phyloP scores from a whole-genome alignment of 331 rosid genomes.

The Rhamnella rubrinervis region DNA sequence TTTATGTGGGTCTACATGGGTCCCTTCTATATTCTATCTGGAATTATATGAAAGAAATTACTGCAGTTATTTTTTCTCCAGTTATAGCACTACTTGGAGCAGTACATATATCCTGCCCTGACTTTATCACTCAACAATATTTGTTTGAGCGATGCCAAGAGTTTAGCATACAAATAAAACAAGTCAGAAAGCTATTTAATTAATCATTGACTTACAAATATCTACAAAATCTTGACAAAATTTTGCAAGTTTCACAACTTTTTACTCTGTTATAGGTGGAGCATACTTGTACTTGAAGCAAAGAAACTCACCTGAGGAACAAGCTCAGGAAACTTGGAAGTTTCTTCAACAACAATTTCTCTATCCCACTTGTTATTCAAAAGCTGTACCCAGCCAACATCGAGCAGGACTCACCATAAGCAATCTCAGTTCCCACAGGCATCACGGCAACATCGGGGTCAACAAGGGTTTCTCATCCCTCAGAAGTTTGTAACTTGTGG shows the following conservation, averaged over 20 bases:
- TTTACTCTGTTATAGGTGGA: neutral
- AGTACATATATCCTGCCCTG: neutral
- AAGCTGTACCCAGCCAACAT: conserved; percentile 52
- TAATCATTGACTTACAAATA: no score
- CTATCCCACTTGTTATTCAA: conserved; percentile 70
- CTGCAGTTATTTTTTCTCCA: no score
- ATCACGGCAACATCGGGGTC: conserved; percentile 76
- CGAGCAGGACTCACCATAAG: conserved; percentile 54
- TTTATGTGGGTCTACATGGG: no score
- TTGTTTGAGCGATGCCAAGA: no score
- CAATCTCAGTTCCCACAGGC: conserved; percentile 91
- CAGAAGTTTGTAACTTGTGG: conserved; percentile 43
- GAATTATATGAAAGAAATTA: neutral
- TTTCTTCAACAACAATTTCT: conserved; percentile 58
- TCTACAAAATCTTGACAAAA: neutral
- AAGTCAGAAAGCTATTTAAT: no score
- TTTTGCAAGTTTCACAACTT: neutral
- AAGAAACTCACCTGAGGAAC: conserved; percentile 49
- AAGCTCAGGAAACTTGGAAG: conserved; percentile 64
- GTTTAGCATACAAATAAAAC: no score
- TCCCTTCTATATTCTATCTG: no score
- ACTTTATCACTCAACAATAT: neutral
- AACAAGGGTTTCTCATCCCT: conserved; percentile 64
- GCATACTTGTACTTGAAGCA: neutral
- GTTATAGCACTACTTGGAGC: neutral